phyloP scores from a whole-genome alignment of 2,329 filamentous ascomycete genomes.

The Macrophomina tecta region DNA sequence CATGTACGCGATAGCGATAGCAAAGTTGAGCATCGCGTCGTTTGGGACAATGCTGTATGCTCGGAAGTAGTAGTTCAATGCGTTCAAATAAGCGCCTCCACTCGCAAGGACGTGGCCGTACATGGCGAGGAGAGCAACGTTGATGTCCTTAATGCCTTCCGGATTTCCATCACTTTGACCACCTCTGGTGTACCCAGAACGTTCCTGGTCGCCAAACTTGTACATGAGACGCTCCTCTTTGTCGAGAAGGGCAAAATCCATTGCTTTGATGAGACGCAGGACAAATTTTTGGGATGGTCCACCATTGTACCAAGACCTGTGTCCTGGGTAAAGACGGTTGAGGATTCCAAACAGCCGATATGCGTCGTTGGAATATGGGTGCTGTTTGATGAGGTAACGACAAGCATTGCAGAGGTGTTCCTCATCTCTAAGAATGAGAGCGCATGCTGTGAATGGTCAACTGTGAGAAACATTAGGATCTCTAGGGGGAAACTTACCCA shows the following conservation, averaged over 20 bases:
- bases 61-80: slow-evolving; percentile 84
- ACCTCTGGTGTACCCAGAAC: slow-evolving; percentile 46
- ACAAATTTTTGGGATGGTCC: slow-evolving; percentile 89
- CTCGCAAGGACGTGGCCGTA: slow-evolving; percentile 91
- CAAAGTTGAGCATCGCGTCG: slow-evolving; percentile 80
- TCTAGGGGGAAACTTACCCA: slow-evolving; percentile 55
- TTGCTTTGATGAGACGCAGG: slow-evolving; percentile 85
- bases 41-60: slow-evolving; percentile 70
- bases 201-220: slow-evolving; percentile 45
- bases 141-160: slow-evolving; percentile 58
- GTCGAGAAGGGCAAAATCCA: slow-evolving; percentile 72
- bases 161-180: slow-evolving; percentile 46
- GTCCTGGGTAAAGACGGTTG: slow-evolving; percentile 75
- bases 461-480: slow-evolving; percentile 27
- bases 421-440: slow-evolving; percentile 77
- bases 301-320: slow-evolving; percentile 73
- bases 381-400: slow-evolving; percentile 84
- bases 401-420: slow-evolving; percentile 76
- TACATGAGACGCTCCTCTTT: slow-evolving; percentile 55
- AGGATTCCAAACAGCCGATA: slow-evolving; percentile 83
- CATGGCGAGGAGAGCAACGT: slow-evolving; percentile 81
- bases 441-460: slow-evolving; percentile 67
- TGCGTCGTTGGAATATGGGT: slow-evolving; percentile 78
- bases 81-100: slow-evolving; percentile 81
- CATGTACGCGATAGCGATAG: slow-evolving; percentile 76